Conservation (phyloP, 164 flowering plant species). For the Vitis vinifera region ASM3070453v1 NC_081810.1:8339001-8339500, state of each 20-base stretch:
- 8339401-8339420: conserved; percentile 71
- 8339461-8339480: conserved; percentile 84
- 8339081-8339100: too few species aligned
- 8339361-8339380: conserved; percentile 81
- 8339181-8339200: background rate
- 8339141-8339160: too few species aligned
- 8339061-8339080: too few species aligned
- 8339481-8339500: conserved; percentile 80
- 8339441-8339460: conserved; percentile 94
- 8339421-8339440: conserved; percentile 68
- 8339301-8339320: conserved; percentile 64
- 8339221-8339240: background rate
- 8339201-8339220: background rate
- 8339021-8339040: too few species aligned
- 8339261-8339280: conserved; percentile 78
- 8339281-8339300: conserved; percentile 58
- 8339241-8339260: conserved; percentile 1
- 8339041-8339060: too few species aligned
- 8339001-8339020: too few species aligned
- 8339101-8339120: too few species aligned
- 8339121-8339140: too few species aligned
- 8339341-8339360: conserved; percentile 93
- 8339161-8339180: too few species aligned
- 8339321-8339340: conserved; percentile 95
- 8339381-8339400: conserved; percentile 81